Base-by-base conservation (phyloP, 2,329 filamentous ascomycete species). In the Calonectria montana region DNA sequence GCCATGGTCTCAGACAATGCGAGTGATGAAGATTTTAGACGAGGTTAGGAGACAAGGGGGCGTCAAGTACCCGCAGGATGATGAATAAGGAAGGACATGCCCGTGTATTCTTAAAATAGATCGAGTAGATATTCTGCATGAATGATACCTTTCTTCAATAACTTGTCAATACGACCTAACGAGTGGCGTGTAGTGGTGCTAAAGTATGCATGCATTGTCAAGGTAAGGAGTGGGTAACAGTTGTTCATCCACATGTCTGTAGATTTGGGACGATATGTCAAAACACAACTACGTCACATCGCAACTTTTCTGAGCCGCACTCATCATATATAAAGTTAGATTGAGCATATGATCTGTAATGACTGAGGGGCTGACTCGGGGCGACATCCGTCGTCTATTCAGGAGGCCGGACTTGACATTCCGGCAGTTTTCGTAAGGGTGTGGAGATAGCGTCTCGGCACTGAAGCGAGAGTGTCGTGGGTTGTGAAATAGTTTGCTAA, bases 21-120 rank as follows among this genome's bases (percentile, higher is more conserved):
- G 83, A 0, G 81, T 87, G 0, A 81, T 87, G 81, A 82, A 82
- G 68, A 81, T 87, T 13, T 82, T 87, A 83, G 86, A 88, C 71
- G 83, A 86, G 69, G 81, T 87, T 23, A 75, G 86, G 43, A 69
- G 73, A 21, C 80, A 81, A 35, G 80, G 79, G 0, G 80, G 77
- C 7, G 76, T 76, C 0, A 65, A 47, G 43, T 81, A 77, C 57
- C 79, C 80, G 2, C 75, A 78, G 61, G 78, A 81, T 31, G 65
- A 67, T 6, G 41, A 39, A 37, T 15, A 37, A 23, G n/a, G n/a
- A n/a, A n/a, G n/a, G n/a, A n/a, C n/a, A n/a, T n/a, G n/a, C n/a
- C n/a, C n/a, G n/a, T n/a, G n/a, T 23, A 7, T 1, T 15, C 2
- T 16, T 23, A 37, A 13, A 37, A 23, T 15, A 23, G 3, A 15